Conservation (phyloP, 73 alveolate species). For the Tetrahymena malaccensis region DNA sequence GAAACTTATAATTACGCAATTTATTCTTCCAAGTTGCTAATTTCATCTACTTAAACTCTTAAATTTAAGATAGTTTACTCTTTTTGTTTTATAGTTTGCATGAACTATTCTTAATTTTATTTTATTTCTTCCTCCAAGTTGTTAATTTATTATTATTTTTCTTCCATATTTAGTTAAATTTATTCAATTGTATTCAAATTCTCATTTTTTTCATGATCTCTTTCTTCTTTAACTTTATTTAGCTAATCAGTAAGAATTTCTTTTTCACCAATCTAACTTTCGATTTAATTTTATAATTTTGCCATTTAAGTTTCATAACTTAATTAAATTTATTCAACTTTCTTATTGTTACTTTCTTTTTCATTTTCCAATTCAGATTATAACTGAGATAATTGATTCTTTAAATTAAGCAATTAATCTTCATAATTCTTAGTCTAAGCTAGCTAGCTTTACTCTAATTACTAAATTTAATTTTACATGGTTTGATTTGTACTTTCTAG, state of each 20-base stretch:
- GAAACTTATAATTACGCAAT: not conserved
- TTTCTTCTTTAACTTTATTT: not conserved
- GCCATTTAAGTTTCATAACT: not conserved
- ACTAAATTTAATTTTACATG: not conserved
- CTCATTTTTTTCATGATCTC: not conserved
- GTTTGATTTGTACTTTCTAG: not conserved
- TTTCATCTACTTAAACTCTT: not conserved
- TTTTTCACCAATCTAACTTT: not conserved
- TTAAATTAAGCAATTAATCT: not conserved
- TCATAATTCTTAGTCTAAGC: not conserved
- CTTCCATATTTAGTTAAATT: not conserved
- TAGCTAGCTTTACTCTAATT: not conserved
- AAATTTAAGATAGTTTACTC: not conserved
- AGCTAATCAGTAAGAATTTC: not conserved
- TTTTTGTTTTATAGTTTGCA: not conserved
- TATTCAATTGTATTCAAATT: not conserved
- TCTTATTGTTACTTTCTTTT: not conserved
- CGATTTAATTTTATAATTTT: not conserved
- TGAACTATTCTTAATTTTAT: not conserved
- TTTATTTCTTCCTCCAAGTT: not conserved
- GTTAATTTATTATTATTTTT: not conserved
- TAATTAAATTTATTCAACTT: not conserved
- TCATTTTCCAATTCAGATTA: not conserved
- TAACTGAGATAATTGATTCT: not conserved
- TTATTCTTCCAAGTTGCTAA: not conserved